Evolutionary conservation across 495 filamentous ascomycete species (phyloP).

Genomic region (Parathielavia hyrcaniae): DNA sequence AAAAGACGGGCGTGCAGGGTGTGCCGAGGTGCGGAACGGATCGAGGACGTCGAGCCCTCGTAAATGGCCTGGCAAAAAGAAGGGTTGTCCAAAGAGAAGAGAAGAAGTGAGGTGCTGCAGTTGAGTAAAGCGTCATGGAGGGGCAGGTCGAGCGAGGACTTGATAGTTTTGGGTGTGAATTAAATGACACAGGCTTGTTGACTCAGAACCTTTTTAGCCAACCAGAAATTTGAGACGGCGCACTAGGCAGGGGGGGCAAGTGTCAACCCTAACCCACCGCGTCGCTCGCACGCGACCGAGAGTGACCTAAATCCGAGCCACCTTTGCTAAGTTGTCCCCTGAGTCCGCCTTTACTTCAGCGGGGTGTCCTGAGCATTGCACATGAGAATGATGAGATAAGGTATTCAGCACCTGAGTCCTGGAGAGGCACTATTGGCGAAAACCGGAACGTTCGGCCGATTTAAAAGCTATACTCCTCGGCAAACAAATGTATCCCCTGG

Average conservation of each 20-base stretch:
- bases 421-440: no score
- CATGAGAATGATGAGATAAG: no score
- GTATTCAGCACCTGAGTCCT: neutral
- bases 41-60: slow-evolving; percentile 17
- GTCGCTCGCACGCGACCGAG: no score
- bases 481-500: slow-evolving; percentile 57
- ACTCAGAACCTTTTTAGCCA: slow-evolving; percentile 6
- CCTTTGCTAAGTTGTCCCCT: no score
- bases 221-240: slow-evolving; percentile 3
- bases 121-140: slow-evolving; percentile 22
- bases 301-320: no score
- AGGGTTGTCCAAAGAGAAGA: slow-evolving; percentile 22
- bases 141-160: neutral
- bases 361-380: no score
- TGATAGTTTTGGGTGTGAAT: no score
- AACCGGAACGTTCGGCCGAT: no score
- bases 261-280: no score
- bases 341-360: no score
- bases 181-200: neutral
- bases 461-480: slow-evolving; percentile 47
- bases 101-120: slow-evolving; percentile 10
- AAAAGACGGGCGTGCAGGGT: slow-evolving; percentile 16
- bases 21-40: slow-evolving; percentile 12
- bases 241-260: neutral
- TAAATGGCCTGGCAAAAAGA: slow-evolving; percentile 12